These are phyloP conservation scores for Yamadazyma mexicana DNA, from an alignment of 1,139 yeast genomes.

Conservation along the genomic window DNA sequence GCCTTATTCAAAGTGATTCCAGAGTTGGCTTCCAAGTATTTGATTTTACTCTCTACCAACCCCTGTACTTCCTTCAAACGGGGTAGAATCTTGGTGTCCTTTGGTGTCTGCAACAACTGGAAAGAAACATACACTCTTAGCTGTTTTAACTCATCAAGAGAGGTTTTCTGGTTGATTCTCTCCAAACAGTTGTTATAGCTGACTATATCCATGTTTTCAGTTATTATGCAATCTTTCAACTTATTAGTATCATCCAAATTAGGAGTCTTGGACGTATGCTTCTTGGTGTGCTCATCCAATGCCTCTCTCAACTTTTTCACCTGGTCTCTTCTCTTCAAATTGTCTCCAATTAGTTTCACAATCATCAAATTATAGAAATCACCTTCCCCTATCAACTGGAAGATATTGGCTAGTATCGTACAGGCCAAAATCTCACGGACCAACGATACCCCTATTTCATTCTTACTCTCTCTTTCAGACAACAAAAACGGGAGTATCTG, in stretches of 20 bases:
- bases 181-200: slow-evolving; percentile 46
- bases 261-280: slow-evolving; percentile 2
- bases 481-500: slow-evolving; percentile 53
- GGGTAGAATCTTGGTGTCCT: slow-evolving; percentile 8
- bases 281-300: slow-evolving; percentile 61
- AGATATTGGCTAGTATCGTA: slow-evolving; percentile 45
- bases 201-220: slow-evolving; percentile 28
- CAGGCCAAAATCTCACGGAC: slow-evolving; percentile 65
- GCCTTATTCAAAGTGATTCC: slow-evolving; percentile 8
- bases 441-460: slow-evolving; percentile 50
- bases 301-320: slow-evolving; percentile 74
- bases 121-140: slow-evolving; percentile 20
- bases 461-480: slow-evolving; percentile 48
- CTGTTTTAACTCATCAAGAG: slow-evolving; percentile 24
- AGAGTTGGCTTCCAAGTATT: slow-evolving; percentile 11
- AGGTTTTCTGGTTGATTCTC: slow-evolving; percentile 17
- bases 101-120: slow-evolving; percentile 17
- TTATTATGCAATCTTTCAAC: slow-evolving; percentile 15
- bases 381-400: slow-evolving; percentile 63
- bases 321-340: slow-evolving; percentile 72
- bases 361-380: slow-evolving; percentile 75
- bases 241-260: slow-evolving; percentile 4
- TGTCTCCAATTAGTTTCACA: slow-evolving; percentile 60
- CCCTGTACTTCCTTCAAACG: slow-evolving; percentile 17
- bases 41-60: slow-evolving; percentile 12